Percentiles rank a stretch among this genome's conserved stretches.
phyloP scores from a whole-genome alignment of 768 basidiomycete species.

The Glaciozyma martinii region DNA sequence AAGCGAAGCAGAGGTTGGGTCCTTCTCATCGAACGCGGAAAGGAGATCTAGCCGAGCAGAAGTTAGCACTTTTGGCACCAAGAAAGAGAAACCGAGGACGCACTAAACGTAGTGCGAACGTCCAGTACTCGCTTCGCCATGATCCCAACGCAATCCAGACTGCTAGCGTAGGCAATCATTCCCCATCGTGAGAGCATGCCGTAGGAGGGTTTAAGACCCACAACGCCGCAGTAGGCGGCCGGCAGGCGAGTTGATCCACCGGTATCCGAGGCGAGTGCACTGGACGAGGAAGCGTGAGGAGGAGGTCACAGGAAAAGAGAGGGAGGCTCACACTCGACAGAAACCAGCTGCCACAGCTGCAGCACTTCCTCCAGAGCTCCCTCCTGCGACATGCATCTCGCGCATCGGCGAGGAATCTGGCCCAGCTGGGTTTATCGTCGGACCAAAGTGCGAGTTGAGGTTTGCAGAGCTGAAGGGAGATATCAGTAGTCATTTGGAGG shows the following conservation, averaged over 20 bases:
- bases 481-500: not conserved
- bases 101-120: conserved; percentile 57
- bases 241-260: conserved; percentile 90
- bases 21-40: conserved; percentile 24
- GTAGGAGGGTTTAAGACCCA: conserved; percentile 90
- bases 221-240: conserved; percentile 84
- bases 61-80: not conserved
- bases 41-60: conserved; percentile 5
- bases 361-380: conserved; percentile 90
- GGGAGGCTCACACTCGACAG: conserved; percentile 62
- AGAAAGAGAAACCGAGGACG: conserved; percentile 31
- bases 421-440: conserved; percentile 61
- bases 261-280: conserved; percentile 87
- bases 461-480: conserved; percentile 58
- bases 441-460: conserved; percentile 60
- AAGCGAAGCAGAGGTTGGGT: conserved; percentile 29
- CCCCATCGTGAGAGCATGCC: conserved; percentile 88
- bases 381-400: conserved; percentile 60
- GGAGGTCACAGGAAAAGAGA: not conserved
- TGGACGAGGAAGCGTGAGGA: conserved; percentile 38
- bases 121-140: conserved; percentile 52
- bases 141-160: conserved; percentile 86
- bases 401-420: conserved; percentile 26
- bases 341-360: conserved; percentile 80
- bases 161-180: conserved; percentile 85